A percentile compares a stretch with the other conserved stretches of the same genome.
Evolutionary conservation across 345 rosid genomes (phyloP).

Genomic region (Boechera stricta): DNA sequence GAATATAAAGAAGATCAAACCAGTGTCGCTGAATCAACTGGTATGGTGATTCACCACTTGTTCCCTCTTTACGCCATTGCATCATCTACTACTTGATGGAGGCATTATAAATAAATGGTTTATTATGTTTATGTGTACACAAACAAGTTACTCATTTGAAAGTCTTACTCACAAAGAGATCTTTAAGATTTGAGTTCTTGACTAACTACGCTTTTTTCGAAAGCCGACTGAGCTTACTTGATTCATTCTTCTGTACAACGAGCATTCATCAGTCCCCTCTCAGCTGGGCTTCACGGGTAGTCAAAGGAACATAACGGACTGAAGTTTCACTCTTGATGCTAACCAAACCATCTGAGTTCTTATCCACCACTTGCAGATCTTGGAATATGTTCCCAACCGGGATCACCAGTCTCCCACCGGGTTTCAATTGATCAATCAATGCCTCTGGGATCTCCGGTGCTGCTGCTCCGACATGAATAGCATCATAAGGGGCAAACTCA

Average conservation of each 20-base stretch:
- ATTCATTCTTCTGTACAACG: not conserved
- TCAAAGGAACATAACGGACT: conserved; percentile 92
- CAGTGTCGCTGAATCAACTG: conserved; percentile 8
- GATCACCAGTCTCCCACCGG: conserved; percentile 96
- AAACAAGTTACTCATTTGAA: conserved; percentile 7
- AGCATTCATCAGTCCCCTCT: conserved; percentile 47
- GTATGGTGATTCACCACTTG: conserved; percentile 10
- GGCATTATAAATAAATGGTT: not conserved
- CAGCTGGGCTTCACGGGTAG: conserved; percentile 84
- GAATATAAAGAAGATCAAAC: not conserved
- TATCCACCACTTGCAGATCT: conserved; percentile 83
- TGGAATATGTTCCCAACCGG: conserved; percentile 89
- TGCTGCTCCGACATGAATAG: conserved; percentile 99
- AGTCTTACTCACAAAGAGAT: not conserved
- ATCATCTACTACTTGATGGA: conserved; percentile 17
- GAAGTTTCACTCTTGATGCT: conserved; percentile 67
- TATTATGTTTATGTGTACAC: not conserved
- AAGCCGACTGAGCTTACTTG: not conserved
- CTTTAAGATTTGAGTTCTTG: not conserved
- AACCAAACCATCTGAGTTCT: conserved; percentile 74
- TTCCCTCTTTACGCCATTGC: conserved; percentile 33
- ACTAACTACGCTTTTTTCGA: not conserved
- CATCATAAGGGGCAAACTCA: conserved; percentile 90
- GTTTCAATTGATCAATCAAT: conserved; percentile 85
- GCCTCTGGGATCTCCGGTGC: conserved; percentile 85